Evolutionary conservation across 495 filamentous ascomycete species (phyloP), one percentile per base, ranked within the genome.

Genomic region (Tetracladium marchalianum): DNA sequence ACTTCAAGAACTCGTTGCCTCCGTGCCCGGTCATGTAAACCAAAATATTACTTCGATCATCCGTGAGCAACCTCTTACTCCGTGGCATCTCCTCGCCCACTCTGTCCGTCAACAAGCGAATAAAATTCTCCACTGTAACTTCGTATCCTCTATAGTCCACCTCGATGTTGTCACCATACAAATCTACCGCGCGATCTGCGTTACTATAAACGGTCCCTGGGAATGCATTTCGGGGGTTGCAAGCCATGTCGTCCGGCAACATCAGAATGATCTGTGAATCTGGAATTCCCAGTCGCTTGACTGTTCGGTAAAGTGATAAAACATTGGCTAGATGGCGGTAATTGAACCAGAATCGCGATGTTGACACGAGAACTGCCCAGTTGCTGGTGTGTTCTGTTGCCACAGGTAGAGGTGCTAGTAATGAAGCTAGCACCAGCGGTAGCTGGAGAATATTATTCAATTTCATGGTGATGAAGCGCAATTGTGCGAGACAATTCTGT

Each of bases 271-370:
- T 98, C 60, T 98, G 93, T 15, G 88, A 95, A 65, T 98, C 92
- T 39, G 92, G 92, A 54, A 98, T 98, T 41, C 92, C 92, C 35
- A 98, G 81, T 15, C 92, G 85, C 69, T 98, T 98, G 45, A 98
- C 92, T 54, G 93, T 97, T 56, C 92, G 87, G 71, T 98, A 98
- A 42, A 98, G 78, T 41, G 92, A 96, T 41, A 98, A 81, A 41
- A 95, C 90, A 71, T 98, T 98, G 59, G 93, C 90, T 33, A 98
- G 80, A 60, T 98, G 92, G 35, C 92, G 85, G 69, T 98, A 98
- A 69, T 98, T 98, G 78, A 98, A 98, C 92, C 92, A 98, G 72
- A 98, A 98, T 46, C 92, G 84, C 7, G 93, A 97, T n/a, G 92
- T 98, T 38, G 84, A 90, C 32, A 98, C 92, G 7, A 98, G 80